Percentiles rank a stretch among this genome's conserved stretches.
These are phyloP conservation scores for Rosa hybrid DNA, from an alignment of 331 rosid species.

Conservation along the genomic window DNA sequence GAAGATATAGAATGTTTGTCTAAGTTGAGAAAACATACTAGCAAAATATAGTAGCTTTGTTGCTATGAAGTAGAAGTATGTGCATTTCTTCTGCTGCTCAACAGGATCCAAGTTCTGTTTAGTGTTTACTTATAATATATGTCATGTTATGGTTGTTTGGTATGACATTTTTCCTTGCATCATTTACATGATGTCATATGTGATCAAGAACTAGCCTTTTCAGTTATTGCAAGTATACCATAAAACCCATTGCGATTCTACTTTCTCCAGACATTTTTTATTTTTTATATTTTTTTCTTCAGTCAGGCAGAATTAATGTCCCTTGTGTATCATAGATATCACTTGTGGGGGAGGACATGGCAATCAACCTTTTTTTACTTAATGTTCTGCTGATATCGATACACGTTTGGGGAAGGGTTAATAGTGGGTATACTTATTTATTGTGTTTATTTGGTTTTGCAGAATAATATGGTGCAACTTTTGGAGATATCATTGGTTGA, in stretches of 20 bases:
- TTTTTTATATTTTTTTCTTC: no score
- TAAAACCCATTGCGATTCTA: not conserved
- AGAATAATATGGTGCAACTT: constrained; percentile 72
- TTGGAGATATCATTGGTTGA: constrained; percentile 78
- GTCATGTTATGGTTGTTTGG: constrained; percentile 4
- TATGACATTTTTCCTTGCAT: not conserved
- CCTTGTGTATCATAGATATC: not conserved
- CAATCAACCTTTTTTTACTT: not conserved
- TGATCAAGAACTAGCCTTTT: not conserved
- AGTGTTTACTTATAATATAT: not conserved
- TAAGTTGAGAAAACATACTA: not conserved
- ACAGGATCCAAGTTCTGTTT: not conserved
- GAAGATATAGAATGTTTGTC: not conserved
- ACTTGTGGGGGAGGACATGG: not conserved
- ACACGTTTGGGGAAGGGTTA: constrained; percentile 3
- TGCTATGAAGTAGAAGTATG: not conserved
- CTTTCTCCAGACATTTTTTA: not conserved
- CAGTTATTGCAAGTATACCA: not conserved
- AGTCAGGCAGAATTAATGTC: not conserved
- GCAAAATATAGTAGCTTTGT: not conserved
- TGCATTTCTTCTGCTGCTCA: not conserved
- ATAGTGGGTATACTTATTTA: not conserved
- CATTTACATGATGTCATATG: not conserved
- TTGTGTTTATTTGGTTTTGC: constrained; percentile 41
- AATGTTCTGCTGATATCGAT: not conserved